Conservation (phyloP, 345 rosid species). For the Linum lewisii region DNA sequence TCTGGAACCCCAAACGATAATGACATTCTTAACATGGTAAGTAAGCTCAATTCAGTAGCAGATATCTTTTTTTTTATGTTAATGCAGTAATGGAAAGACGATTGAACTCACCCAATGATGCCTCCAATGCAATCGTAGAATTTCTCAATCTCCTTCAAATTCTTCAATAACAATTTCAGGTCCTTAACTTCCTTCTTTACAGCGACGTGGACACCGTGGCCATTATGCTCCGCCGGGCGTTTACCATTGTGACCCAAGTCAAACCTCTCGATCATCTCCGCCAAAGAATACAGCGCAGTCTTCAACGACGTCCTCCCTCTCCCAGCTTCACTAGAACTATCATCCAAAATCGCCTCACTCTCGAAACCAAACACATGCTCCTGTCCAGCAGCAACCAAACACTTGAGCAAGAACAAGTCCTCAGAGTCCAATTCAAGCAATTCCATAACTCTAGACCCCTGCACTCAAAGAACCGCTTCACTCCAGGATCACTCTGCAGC, state of each 20-base stretch:
- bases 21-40: background rate
- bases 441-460: constrained; percentile 28
- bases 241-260: constrained; percentile 27
- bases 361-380: constrained; percentile 52
- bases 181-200: constrained; percentile 35
- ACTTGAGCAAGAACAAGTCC: constrained; percentile 54
- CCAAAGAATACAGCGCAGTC: constrained; percentile 56
- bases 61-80: background rate
- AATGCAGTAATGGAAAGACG: background rate
- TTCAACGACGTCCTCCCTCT: constrained; percentile 42
- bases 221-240: constrained; percentile 16
- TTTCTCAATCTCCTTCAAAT: constrained; percentile 50
- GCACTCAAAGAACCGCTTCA: constrained; percentile 34
- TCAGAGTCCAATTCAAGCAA: constrained; percentile 30
- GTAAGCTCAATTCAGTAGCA: background rate
- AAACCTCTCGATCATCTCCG: constrained; percentile 67
- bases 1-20: constrained; percentile 27
- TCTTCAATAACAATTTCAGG: constrained; percentile 41
- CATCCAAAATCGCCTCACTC: constrained; percentile 16
- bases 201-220: constrained; percentile 16
- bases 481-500: constrained; percentile 43
- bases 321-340: constrained; percentile 20
- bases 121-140: constrained; percentile 94
- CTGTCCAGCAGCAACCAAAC: constrained; percentile 79
- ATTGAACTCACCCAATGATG: constrained; percentile 54